Base-by-base conservation (phyloP, 2,329 filamentous ascomycete genomes). In the Coniochaeta sp. region DNA sequence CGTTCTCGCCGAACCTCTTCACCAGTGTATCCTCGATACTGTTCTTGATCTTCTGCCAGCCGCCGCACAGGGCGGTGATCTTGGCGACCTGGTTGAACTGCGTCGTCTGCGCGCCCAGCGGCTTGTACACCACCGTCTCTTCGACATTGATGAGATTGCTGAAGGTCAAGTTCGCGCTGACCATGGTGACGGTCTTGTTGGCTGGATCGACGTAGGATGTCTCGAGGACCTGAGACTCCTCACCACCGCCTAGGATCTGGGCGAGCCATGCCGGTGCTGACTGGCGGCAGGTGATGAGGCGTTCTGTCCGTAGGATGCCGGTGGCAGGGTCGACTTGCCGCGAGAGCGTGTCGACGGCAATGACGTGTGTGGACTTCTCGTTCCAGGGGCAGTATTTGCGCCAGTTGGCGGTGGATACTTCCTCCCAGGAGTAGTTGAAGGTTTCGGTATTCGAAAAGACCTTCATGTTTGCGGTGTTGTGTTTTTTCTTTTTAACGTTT, bases 311-410 rank as follows among this genome's bases (percentile, higher is more conserved):
- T 61, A 86, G 80, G 69, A 86, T 83, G 66, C 83, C 83, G 14
- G 83, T 85, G 24, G 71, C 72, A 1, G 79, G 72, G 68, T 86
- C 81, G 73, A 86, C 79, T 57, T 67, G 66, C 54, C 95, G 90
- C 59, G 87, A 89, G 68, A 99, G 77, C 16, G 93, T 98, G 78
- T 99, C 95, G 70, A 98, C 95, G 66, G 91, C 93, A 66, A 96
- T 87, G 66, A 99, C 95, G 76, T 99, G 95, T 44, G 92, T 91
- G n/a, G 90, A 93, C 78, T 96, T 95, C 75, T 97, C 90, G 80
- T 99, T 99, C 93, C 95, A 98, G 22, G 93, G 93, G 70, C 91
- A 96, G 78, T 99, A 99, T 76, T 99, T 99, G 68, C 88, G 89
- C 95, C 95, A 99, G 83, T 99, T 99, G 73, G 90, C 92, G 16